A percentile compares a stretch with the other conserved stretches of the same genome.
phyloP scores from a whole-genome alignment of 352 stramenopile species.

The Phytopythium boreale region DNA sequence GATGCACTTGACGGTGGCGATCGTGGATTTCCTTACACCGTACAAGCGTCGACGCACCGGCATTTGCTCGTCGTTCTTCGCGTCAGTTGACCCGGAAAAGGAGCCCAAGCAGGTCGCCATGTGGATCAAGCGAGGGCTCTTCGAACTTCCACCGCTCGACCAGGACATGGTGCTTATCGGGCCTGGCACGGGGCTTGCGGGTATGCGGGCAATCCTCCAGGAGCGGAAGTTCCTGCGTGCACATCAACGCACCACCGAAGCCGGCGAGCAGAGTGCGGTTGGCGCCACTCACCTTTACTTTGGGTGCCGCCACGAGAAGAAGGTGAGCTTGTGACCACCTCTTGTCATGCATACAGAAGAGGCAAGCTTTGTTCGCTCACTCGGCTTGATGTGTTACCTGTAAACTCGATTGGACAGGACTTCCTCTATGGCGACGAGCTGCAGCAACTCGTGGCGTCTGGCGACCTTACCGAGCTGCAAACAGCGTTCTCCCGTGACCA shows the following conservation, averaged over 20 bases:
- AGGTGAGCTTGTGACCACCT: constrained; percentile 29
- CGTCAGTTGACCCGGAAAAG: constrained; percentile 43
- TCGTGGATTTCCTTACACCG: constrained; percentile 89
- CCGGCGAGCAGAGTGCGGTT: background rate
- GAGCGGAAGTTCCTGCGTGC: constrained; percentile 63
- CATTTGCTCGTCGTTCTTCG: constrained; percentile 84
- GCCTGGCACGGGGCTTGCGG: constrained; percentile 88
- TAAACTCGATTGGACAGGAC: constrained; percentile 40
- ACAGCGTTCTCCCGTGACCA: constrained; percentile 91
- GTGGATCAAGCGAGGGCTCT: constrained; percentile 87
- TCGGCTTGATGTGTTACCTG: background rate
- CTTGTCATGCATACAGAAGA: background rate
- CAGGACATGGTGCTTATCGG: constrained; percentile 86
- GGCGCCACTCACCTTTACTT: constrained; percentile 78
- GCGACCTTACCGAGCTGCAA: constrained; percentile 67
- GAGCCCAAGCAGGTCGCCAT: constrained; percentile 49
- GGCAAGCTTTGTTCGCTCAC: background rate
- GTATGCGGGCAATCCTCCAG: constrained; percentile 88
- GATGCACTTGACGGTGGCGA: constrained; percentile 81
- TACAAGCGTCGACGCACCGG: constrained; percentile 85
- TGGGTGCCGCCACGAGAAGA: constrained; percentile 80
- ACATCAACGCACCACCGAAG: constrained; percentile 3
- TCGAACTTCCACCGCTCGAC: constrained; percentile 45
- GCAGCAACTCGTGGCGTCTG: constrained; percentile 31
- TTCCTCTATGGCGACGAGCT: constrained; percentile 88